These are phyloP conservation scores for Lachnum nothofagi DNA, from an alignment of 2,329 filamentous ascomycete genomes.

Conservation along the genomic window DNA sequence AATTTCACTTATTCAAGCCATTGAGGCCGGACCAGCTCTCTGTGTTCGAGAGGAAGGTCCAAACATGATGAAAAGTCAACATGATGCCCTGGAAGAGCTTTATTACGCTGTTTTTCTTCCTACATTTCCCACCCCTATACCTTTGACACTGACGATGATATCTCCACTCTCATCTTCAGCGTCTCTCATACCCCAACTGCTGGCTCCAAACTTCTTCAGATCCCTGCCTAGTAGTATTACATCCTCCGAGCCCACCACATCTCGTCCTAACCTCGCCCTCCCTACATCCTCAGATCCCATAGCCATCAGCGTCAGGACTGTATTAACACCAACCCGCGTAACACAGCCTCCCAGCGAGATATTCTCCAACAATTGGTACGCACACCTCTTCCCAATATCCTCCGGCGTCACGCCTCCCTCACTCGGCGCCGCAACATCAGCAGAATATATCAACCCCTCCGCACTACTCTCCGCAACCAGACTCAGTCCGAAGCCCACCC, in stretches of 20 bases:
- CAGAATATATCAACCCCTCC: slow-evolving; percentile 75
- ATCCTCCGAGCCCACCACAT: slow-evolving; percentile 76
- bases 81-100: slow-evolving; percentile 4
- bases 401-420: slow-evolving; percentile 80
- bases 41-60: no score
- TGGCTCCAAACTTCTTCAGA: slow-evolving; percentile 80
- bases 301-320: slow-evolving; percentile 83
- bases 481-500: slow-evolving; percentile 86
- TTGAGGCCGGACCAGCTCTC: no score
- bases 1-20: neutral
- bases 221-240: slow-evolving; percentile 78
- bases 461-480: slow-evolving; percentile 89
- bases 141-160: slow-evolving; percentile 85
- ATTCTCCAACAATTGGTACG: slow-evolving; percentile 80
- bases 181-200: slow-evolving; percentile 84
- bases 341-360: slow-evolving; percentile 80
- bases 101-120: slow-evolving; percentile 74
- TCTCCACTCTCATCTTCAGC: slow-evolving; percentile 58
- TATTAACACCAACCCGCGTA: slow-evolving; percentile 63
- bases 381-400: slow-evolving; percentile 82
- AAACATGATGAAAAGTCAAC: no score
- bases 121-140: slow-evolving; percentile 88
- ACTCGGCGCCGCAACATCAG: slow-evolving; percentile 71
- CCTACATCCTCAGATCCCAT: slow-evolving; percentile 98
- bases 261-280: slow-evolving; percentile 71